Conservation (phyloP, 192 early-diverging fungal genomes). For the Umbelopsis sp. region DNA sequence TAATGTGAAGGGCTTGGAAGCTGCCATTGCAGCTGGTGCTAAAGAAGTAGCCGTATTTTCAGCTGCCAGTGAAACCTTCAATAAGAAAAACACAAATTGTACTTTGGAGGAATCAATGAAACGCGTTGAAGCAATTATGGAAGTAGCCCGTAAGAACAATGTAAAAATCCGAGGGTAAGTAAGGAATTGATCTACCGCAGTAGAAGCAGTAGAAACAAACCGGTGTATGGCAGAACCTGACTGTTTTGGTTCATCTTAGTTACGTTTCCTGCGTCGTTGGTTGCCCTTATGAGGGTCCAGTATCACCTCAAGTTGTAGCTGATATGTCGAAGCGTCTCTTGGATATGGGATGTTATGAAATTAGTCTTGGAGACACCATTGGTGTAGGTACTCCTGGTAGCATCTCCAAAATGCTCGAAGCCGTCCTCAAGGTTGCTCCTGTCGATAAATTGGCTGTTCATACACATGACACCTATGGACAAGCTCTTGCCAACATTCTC, state of each 20-base stretch:
- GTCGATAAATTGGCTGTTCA: slow-evolving; percentile 84
- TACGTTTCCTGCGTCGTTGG: slow-evolving; percentile 92
- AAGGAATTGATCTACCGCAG: not conserved
- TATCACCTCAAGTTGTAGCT: slow-evolving; percentile 73
- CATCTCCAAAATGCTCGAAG: slow-evolving; percentile 71
- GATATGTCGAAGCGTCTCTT: slow-evolving; percentile 69
- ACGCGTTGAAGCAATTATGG: slow-evolving; percentile 69
- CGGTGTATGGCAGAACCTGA: not conserved
- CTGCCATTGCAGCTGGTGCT: slow-evolving; percentile 77
- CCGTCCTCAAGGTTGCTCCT: slow-evolving; percentile 70
- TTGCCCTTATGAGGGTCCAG: slow-evolving; percentile 89
- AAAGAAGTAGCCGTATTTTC: slow-evolving; percentile 92
- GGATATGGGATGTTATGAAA: slow-evolving; percentile 96
- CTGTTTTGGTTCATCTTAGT: slow-evolving; percentile 41
- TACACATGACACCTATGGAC: slow-evolving; percentile 98
- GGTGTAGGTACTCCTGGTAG: slow-evolving; percentile 81
- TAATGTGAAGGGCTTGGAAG: slow-evolving; percentile 83
- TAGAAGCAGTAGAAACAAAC: not conserved
- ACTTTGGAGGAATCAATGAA: slow-evolving; percentile 81
- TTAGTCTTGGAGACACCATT: slow-evolving; percentile 95
- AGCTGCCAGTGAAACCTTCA: slow-evolving; percentile 88
- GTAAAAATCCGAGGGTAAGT: slow-evolving; percentile 75
- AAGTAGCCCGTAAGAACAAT: slow-evolving; percentile 60
- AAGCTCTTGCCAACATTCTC: slow-evolving; percentile 91
- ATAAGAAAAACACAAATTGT: slow-evolving; percentile 90